Evolutionary conservation across 2,329 filamentous ascomycete species (phyloP), one percentile per base, ranked within the genome.

Genomic region (Diaporthe sp.): DNA sequence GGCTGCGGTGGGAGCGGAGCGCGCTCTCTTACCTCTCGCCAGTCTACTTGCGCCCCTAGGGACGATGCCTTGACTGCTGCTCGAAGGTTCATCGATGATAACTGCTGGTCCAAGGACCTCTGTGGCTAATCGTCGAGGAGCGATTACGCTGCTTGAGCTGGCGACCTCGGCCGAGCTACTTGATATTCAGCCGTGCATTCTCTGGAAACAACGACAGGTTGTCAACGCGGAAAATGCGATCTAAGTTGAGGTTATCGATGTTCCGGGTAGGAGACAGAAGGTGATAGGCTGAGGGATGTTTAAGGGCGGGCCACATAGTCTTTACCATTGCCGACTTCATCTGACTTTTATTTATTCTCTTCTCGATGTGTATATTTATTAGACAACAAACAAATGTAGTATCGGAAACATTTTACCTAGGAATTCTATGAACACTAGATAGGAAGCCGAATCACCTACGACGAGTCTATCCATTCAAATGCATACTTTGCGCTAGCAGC

Each of bases 1-100:
- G 42, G 42, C 42, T 66, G 61, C 28, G 28, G 61, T 50, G 42
- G 61, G 10, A 50, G 8, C 28, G 6, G 9, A 2, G 9, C 42
- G 10, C 61, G 61, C 19, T 66, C 61, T 22, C 61, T 66, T 47
- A 19, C 9, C 42, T 33, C 61, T 50, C 61, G 61, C 28, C 61
- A 66, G 42, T 2, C 4, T n/a, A 8, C 28, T 28, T 66, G 61
- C 42, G 7, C 19, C 19, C 61, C 61, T 13, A 66, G 0, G 61
- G 61, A 66, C 5, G 12, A 17, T 35, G 42, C 28, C 40, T 22
- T 50, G 28, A 66, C 19, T 13, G 19, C 42, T 17, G 61, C 61
- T 50, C 42, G 25, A 3, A 66, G 61, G 22, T 66, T 50, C 61
- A 66, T 66, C 22, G 61, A 66, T 19, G 42, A 66, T 4, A 66